A percentile compares a stretch with the other conserved stretches of the same genome.
Conservation (phyloP, 2,329 filamentous ascomycete genomes). For the Cladophialophora bantiana region DNA sequence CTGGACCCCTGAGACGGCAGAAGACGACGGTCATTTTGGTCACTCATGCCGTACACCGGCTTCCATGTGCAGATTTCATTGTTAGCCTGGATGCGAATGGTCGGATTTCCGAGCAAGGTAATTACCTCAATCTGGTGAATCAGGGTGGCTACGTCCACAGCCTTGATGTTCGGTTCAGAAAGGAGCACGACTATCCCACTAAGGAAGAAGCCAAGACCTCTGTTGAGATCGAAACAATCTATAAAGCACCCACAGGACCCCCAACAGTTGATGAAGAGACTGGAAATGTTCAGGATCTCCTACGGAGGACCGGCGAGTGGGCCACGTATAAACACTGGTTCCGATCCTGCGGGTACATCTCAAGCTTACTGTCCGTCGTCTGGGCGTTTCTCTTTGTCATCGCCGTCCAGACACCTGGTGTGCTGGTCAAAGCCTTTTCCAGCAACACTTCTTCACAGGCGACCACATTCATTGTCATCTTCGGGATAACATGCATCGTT, state of each 20-base stretch:
- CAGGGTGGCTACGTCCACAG: constrained; percentile 52
- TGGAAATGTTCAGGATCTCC: constrained; percentile 31
- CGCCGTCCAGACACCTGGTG: constrained; percentile 24
- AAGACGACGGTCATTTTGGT: constrained; percentile 51
- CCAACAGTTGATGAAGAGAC: constrained; percentile 54
- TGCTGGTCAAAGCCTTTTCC: constrained; percentile 40
- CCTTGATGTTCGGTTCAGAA: constrained; percentile 42
- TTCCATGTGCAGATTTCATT: constrained; percentile 53
- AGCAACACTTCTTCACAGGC: constrained; percentile 30
- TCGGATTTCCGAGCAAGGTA: constrained; percentile 52
- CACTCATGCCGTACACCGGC: constrained; percentile 45
- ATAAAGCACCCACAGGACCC: constrained; percentile 41
- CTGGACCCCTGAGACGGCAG: constrained; percentile 55
- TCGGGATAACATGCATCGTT: constrained; percentile 18
- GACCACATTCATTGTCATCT: constrained; percentile 29
- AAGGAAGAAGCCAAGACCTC: constrained; percentile 26
- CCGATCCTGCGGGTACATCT: constrained; percentile 41
- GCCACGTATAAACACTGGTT: constrained; percentile 46
- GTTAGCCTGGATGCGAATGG: constrained; percentile 50
- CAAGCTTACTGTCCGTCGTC: constrained; percentile 30
- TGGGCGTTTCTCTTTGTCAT: constrained; percentile 24
- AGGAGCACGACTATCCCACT: constrained; percentile 29
- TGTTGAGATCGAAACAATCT: neutral
- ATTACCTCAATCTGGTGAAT: constrained; percentile 47
- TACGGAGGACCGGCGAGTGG: constrained; percentile 46